Evolutionary conservation across 345 rosid species (phyloP), one percentile per base, ranked within the genome.

Genomic region (Microcos paniculata): DNA sequence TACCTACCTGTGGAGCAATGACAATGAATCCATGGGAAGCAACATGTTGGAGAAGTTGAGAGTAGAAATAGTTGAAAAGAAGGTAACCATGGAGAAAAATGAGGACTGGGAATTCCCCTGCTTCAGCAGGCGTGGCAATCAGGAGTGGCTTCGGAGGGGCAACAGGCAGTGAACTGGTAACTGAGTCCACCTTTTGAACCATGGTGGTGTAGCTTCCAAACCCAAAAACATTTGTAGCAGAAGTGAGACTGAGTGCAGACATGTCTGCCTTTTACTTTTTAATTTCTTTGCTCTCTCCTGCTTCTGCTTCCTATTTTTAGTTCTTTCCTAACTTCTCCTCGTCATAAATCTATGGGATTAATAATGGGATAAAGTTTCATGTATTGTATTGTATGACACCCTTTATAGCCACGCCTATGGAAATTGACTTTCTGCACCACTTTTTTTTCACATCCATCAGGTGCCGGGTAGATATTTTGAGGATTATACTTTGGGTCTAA

Each of bases 11-110:
- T 77, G 99, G 99, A 75, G 96, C 97, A 71, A 92, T 77, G 69
- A 87, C 84, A 74, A 95, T 90, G 89, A 92, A 95, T 43, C 99
- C 99, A 78, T 92, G 93, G 65, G 98, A 95, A 75, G 98, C 91
- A 78, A 95, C 80, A 73, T 95, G 99, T 59, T 69, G 88, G 78
- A 95, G 74, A 73, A 95, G 99, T 82, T 90, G 92, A 49, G 99
- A 89, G 81, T 95, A 95, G 86, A 95, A 95, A 12, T 88, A 72
- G 81, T 91, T 95, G 82, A 73, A 80, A 10, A 95, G 93, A 83
- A 95, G 88, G 77, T 86, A 92, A 55, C 97, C 97, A 70, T 93
- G 99, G 88, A 95, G 91, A 74, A 95, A 86, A 40, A 93, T 49
- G 49, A 92, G 77, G 35, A 92, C 56, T 28, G 98, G 96, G 84